A percentile compares a stretch with the other conserved stretches of the same genome.
Evolutionary conservation across 2,329 filamentous ascomycete genomes (phyloP).

Genomic region (Trichoderma sp.): DNA sequence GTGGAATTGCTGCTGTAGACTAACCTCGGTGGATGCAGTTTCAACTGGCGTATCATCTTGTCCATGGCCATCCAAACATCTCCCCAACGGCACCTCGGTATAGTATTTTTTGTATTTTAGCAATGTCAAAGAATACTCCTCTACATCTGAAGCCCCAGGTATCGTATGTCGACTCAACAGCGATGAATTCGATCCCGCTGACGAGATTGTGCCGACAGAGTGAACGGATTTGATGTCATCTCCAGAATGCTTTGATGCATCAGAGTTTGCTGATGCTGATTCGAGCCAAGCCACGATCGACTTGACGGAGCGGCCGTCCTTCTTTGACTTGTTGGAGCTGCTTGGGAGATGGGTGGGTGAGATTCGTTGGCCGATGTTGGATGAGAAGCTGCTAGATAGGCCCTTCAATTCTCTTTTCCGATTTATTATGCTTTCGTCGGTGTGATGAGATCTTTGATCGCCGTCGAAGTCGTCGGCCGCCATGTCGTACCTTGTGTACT

Average conservation of each 20-base stretch:
- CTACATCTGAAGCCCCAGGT: constrained; percentile 25
- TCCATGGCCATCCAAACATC: constrained; percentile 33
- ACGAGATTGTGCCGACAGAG: constrained; percentile 14
- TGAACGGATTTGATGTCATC: constrained; percentile 9
- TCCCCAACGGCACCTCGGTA: constrained; percentile 31
- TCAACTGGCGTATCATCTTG: not conserved
- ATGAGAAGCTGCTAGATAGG: constrained; percentile 33
- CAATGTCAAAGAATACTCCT: constrained; percentile 37
- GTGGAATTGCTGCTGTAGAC: not conserved
- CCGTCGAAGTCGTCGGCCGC: not conserved
- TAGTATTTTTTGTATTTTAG: constrained; percentile 38
- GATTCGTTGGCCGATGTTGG: constrained; percentile 30
- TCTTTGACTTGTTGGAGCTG: not conserved
- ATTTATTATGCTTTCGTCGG: constrained; percentile 22
- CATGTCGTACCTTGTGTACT: not conserved
- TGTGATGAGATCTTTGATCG: not conserved
- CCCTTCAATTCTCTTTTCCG: constrained; percentile 26
- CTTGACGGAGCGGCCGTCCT: constrained; percentile 31
- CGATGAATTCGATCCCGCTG: constrained; percentile 1
- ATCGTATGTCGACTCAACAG: constrained; percentile 5
- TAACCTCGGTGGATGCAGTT: not conserved
- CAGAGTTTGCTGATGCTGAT: constrained; percentile 22
- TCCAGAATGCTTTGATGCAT: not conserved
- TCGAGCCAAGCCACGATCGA: constrained; percentile 38
- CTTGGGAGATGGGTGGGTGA: constrained; percentile 4